Evolutionary conservation across 2,329 filamentous ascomycete species (phyloP), one percentile per base, ranked within the genome.

Genomic region (Corniculantispora saksenae): DNA sequence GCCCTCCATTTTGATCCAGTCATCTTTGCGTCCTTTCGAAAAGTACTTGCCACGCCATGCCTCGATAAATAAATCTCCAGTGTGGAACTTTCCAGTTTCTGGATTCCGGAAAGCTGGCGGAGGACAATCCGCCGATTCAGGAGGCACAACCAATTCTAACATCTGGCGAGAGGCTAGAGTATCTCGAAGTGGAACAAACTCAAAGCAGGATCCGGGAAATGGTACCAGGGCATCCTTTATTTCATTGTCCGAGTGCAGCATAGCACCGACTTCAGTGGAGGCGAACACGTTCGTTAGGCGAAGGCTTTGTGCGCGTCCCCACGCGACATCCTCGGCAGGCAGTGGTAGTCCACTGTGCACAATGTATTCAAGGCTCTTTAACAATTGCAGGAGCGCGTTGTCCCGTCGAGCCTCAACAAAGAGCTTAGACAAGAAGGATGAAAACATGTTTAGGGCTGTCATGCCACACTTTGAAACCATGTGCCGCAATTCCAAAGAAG

Each of bases 1-100:
- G 3, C 40, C 51, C 17, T 70, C 54, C 70, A 72, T 72, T 29
- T 72, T 72, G 61, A 72, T 72, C 70, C 71, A 72, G 21, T 70
- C 66, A 12, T 72, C 70, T 1, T 66, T 68, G 1, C 71, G 69
- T 2, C 71, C 71, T 4, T 65, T 67, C 1, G 61, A 57, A 1
- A 69, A 0, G n/a, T 68, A 72, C 21, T 63, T 45, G 0, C 70
- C 70, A 4, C 70, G 68, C n/a, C n/a, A 48, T 2, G 66, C 54
- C 45, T 72, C 67, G 2, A 68, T 63, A 19, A 74, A 73, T 23
- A 73, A 59, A 9, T 70, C 72, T 6, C 71, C 69, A 0, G 71
- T 69, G 12, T 72, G 67, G 9, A 70, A 72, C 25, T 68, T 69
- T 23, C 53, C 76, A 38, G 35, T 38, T 53, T 68, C 68, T 1